Conservation (phyloP, 2,329 filamentous ascomycete species). For the Apiospora kogelbergensis region DNA sequence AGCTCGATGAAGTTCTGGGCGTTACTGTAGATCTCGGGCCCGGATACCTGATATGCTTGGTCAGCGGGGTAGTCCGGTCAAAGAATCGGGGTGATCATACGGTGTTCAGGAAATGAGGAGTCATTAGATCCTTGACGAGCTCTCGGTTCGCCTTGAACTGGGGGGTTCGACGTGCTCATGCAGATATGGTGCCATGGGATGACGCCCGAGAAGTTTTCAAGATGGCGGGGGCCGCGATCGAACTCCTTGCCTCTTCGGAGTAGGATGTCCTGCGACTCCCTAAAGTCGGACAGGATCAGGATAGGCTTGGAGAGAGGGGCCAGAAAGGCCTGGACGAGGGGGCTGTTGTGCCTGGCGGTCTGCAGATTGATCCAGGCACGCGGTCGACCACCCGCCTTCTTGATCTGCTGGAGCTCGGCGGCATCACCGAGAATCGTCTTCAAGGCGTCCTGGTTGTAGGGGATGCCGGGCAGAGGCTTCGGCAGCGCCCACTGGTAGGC, state of each 20-base stretch:
- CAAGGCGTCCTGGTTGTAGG: constrained; percentile 16
- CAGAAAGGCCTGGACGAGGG: constrained; percentile 34
- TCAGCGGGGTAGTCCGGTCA: background rate
- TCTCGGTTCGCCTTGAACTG: constrained; percentile 30
- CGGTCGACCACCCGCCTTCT: constrained; percentile 14
- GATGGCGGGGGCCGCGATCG: constrained; percentile 26
- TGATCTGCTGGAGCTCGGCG: constrained; percentile 11
- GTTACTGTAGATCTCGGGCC: constrained; percentile 32
- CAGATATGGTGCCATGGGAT: constrained; percentile 30
- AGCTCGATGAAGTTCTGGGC: constrained; percentile 29
- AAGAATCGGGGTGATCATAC: constrained; percentile 1
- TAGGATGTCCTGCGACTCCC: constrained; percentile 32
- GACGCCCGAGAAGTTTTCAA: constrained; percentile 19
- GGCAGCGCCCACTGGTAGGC: constrained; percentile 22
- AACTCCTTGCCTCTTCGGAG: constrained; percentile 32
- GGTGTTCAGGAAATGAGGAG: constrained; percentile 32
- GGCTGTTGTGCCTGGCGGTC: constrained; percentile 17
- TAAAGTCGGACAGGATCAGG: constrained; percentile 33
- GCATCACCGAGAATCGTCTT: constrained; percentile 15
- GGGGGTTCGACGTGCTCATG: constrained; percentile 31
- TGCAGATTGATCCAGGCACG: constrained; percentile 15
- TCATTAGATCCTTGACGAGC: constrained; percentile 36
- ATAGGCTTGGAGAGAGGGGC: constrained; percentile 30
- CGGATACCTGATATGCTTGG: constrained; percentile 26
- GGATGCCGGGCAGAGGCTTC: constrained; percentile 19